A percentile compares a stretch with the other conserved stretches of the same genome.
Conservation (phyloP, 2,329 filamentous ascomycete genomes). For the Dactylellina parvicollis region DNA sequence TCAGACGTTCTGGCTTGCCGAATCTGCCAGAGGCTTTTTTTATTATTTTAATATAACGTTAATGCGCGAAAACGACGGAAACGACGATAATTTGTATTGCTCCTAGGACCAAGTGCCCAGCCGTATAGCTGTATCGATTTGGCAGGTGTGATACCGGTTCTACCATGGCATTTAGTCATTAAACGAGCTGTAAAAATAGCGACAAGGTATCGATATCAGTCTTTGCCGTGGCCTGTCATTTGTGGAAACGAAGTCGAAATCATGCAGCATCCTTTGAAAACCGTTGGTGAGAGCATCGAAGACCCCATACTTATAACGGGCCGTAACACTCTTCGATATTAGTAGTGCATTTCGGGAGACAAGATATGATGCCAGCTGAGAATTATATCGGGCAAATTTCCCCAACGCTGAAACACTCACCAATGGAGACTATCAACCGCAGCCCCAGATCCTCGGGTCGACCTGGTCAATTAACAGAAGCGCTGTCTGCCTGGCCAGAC, state of each 20-base stretch:
- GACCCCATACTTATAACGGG: neutral
- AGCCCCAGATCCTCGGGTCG: slow-evolving; percentile 52
- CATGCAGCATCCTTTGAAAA: neutral
- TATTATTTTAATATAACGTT: slow-evolving; percentile 4
- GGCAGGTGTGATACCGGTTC: slow-evolving; percentile 49
- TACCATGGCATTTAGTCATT: slow-evolving; percentile 50
- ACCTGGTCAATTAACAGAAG: slow-evolving; percentile 51
- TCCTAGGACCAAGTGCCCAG: slow-evolving; percentile 5
- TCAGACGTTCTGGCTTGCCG: neutral
- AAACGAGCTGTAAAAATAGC: slow-evolving; percentile 39
- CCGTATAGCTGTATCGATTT: slow-evolving; percentile 38
- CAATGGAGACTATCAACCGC: slow-evolving; percentile 42
- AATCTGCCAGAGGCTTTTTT: neutral
- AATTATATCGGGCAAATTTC: slow-evolving; percentile 30
- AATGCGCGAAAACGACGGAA: slow-evolving; percentile 14
- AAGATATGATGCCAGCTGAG: slow-evolving; percentile 17
- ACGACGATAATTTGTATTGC: slow-evolving; percentile 4
- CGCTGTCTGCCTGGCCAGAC: slow-evolving; percentile 40
- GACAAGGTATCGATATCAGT: slow-evolving; percentile 10
- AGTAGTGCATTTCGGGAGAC: neutral
- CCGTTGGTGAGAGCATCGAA: neutral
- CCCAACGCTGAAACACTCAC: slow-evolving; percentile 44
- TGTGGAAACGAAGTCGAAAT: slow-evolving; percentile 3
- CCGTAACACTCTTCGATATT: neutral
- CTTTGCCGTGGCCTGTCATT: slow-evolving; percentile 19